These are phyloP conservation scores for Chaetomiaceae sp. DNA, from an alignment of 2,329 filamentous ascomycete genomes.

Conservation along the genomic window DNA sequence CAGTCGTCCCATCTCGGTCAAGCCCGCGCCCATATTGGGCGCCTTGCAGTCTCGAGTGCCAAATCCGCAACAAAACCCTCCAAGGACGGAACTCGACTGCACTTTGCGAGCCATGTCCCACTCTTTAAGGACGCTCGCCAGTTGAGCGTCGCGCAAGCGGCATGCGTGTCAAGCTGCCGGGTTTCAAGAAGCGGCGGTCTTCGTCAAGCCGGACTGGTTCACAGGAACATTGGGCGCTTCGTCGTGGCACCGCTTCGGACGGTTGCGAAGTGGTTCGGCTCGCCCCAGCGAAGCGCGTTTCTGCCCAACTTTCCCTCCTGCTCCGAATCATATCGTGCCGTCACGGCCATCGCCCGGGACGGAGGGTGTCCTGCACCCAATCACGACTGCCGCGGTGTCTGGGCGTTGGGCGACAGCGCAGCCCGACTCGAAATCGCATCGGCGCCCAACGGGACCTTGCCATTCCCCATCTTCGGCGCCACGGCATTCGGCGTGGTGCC, in stretches of 20 bases:
- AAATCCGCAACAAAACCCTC: conserved; percentile 9
- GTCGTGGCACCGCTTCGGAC: conserved; percentile 22
- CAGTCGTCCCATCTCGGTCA: conserved; percentile 11
- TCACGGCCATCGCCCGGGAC: conserved; percentile 17
- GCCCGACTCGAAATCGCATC: conserved; percentile 15
- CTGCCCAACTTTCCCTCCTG: conserved; percentile 24
- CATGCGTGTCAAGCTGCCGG: conserved; percentile 13
- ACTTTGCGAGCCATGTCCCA: not conserved
- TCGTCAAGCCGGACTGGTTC: not conserved
- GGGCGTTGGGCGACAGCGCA: conserved; percentile 26
- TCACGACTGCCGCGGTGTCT: conserved; percentile 13
- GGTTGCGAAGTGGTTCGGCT: conserved; percentile 20
- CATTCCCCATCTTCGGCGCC: not conserved
- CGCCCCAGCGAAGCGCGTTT: conserved; percentile 23
- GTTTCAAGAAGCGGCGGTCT: not conserved
- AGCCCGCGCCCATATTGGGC: conserved; percentile 9
- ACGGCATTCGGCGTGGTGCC: conserved; percentile 1
- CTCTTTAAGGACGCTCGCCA: conserved; percentile 13
- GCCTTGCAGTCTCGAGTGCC: conserved; percentile 12
- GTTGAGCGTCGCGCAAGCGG: not conserved
- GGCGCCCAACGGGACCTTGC: conserved; percentile 29
- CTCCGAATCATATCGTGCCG: conserved; percentile 20
- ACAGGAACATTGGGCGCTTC: conserved; percentile 9
- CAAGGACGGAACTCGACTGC: not conserved
- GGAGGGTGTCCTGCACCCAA: conserved; percentile 25